A percentile compares a stretch with the other conserved stretches of the same genome.
Evolutionary conservation across 148 eudicot species (phyloP).

Genomic region (Rhododendron williamsianum): DNA sequence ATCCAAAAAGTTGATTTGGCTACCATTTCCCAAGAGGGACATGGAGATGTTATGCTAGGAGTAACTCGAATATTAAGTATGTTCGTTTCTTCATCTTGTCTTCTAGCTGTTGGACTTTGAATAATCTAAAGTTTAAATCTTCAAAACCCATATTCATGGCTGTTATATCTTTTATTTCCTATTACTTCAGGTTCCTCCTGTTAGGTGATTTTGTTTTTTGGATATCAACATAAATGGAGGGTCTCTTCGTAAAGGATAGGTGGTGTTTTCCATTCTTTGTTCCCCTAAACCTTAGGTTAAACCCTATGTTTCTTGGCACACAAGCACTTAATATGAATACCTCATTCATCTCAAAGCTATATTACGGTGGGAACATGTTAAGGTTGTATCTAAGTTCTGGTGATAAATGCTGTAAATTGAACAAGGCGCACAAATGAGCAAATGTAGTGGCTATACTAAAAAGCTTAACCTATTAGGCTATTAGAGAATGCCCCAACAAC

Average conservation of each 20-base stretch:
- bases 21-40: conserved; percentile 84
- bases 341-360: background rate
- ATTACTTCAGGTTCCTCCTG: background rate
- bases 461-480: background rate
- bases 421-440: background rate
- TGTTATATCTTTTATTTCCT: background rate
- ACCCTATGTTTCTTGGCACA: background rate
- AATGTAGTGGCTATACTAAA: background rate
- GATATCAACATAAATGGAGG: background rate
- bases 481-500: background rate
- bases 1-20: conserved; percentile 89
- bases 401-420: background rate
- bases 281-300: background rate
- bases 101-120: conserved; percentile 10
- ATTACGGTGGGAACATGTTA: background rate
- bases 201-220: background rate
- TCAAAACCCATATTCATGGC: background rate
- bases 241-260: background rate
- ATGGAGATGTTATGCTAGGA: conserved; percentile 74
- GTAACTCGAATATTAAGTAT: conserved; percentile 70
- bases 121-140: background rate
- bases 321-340: background rate
- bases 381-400: background rate
- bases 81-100: conserved; percentile 20
- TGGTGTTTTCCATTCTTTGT: background rate